These are phyloP conservation scores for Fusarium coicis DNA, from an alignment of 2,329 filamentous ascomycete genomes.

Conservation along the genomic window DNA sequence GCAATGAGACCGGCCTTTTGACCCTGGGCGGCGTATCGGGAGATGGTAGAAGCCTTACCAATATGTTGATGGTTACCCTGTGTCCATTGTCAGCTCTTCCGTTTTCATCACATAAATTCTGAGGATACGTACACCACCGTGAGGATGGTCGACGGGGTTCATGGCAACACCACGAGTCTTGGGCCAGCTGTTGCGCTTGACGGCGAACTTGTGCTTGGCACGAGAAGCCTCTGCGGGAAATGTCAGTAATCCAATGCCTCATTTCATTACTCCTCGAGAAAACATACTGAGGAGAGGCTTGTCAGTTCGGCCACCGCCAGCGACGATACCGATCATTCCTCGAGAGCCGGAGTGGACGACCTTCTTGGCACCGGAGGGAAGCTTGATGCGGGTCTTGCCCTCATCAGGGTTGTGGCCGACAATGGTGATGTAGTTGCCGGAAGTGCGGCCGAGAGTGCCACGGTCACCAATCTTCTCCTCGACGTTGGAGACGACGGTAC, in stretches of 20 bases:
- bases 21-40: constrained; percentile 95
- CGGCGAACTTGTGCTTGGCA: constrained; percentile 99
- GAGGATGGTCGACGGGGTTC: constrained; percentile 99
- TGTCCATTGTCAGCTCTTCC: constrained; percentile 55
- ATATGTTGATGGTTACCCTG: constrained; percentile 99
- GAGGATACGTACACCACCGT: constrained; percentile 79
- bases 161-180: constrained; percentile 99
- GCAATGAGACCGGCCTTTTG: constrained; percentile 99
- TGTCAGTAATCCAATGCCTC: constrained; percentile 52
- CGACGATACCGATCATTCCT: constrained; percentile 99
- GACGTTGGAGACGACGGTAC: constrained; percentile 99
- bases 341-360: constrained; percentile 89
- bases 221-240: constrained; percentile 85
- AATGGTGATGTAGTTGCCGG: constrained; percentile 99
- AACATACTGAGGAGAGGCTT: constrained; percentile 94
- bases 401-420: constrained; percentile 98
- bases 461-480: constrained; percentile 99
- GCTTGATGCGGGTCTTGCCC: constrained; percentile 99
- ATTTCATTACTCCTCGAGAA: background rate
- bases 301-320: constrained; percentile 99
- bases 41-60: constrained; percentile 99
- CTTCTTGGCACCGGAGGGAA: constrained; percentile 99
- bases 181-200: constrained; percentile 99
- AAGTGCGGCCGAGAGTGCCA: constrained; percentile 94
- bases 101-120: background rate